Evolutionary conservation across 768 basidiomycete species (phyloP), one percentile per base, ranked within the genome.

Genomic region (Tubosaeta sp.): DNA sequence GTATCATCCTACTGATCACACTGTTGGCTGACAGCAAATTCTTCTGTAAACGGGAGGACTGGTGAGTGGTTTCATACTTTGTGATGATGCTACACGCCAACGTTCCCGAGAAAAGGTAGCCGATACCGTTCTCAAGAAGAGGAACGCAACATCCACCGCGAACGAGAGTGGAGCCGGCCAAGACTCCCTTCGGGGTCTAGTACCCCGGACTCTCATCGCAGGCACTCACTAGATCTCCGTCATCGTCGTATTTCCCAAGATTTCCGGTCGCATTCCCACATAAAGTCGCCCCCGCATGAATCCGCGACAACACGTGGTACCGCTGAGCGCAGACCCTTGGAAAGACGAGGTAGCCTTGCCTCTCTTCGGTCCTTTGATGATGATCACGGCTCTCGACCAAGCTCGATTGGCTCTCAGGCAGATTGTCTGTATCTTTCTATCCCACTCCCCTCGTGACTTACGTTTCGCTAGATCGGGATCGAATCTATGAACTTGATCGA

Each of bases 111-210:
- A 11, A 49, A 53, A 69, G 74, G 62, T 51, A 60, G 54, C 35
- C 65, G 68, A 16, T 65, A 67, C 37, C 68, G 37, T 16, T 63
- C 70, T 26, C 58, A 58, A 12, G 66, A 64, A 43, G 65, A 65
- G 19, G 70, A 65, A n/a, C 68, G 46, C 13, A 54, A 55, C 38
- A 72, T 67, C 45, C 75, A 79, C 47, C 77, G 71, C 33, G 79
- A 82, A 61, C 73, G 73, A 43, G 72, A 72, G 41, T 76, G 81
- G 82, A 78, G 77, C 53, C 66, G 64, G 16, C 65, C 66, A 17
- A 72, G 62, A 42, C 39, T 54, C 7, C 52, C 56, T n/a, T 61
- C 66, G 44, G 45, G 57, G 22, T 59, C 74, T 32, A 43, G 33
- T 43, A 62, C 60, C 10, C 59, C 65, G 37, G 64, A 66, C 33